phyloP scores from a whole-genome alignment of 1,139 yeast species.

The Geotrichum macrosporum region DNA sequence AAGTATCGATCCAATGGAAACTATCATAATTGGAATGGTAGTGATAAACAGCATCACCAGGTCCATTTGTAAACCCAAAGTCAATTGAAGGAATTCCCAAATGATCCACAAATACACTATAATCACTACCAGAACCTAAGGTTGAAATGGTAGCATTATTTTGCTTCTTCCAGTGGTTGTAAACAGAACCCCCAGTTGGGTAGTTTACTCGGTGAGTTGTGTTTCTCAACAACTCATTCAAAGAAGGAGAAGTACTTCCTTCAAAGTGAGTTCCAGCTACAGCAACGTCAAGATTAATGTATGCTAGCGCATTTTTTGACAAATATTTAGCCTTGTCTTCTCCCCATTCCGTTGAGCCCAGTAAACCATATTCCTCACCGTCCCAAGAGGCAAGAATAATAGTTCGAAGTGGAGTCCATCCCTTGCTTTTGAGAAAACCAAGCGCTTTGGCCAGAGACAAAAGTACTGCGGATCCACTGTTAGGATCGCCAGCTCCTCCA shows the following conservation, averaged over 20 bases:
- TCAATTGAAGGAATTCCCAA: slow-evolving; percentile 63
- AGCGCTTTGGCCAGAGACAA: slow-evolving; percentile 57
- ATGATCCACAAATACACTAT: slow-evolving; percentile 62
- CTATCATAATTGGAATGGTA: slow-evolving; percentile 70
- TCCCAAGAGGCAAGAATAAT: slow-evolving; percentile 66
- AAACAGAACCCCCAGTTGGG: slow-evolving; percentile 45
- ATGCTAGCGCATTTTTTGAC: slow-evolving; percentile 51
- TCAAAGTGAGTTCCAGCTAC: slow-evolving; percentile 49
- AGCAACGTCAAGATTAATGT: slow-evolving; percentile 61
- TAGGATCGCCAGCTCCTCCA: slow-evolving; percentile 71
- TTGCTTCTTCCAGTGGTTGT: slow-evolving; percentile 52
- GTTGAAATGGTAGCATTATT: slow-evolving; percentile 41
- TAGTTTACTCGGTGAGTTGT: slow-evolving; percentile 44
- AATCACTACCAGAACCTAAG: slow-evolving; percentile 66
- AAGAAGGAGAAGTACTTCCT: slow-evolving; percentile 50
- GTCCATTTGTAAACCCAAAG: slow-evolving; percentile 45
- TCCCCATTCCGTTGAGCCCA: slow-evolving; percentile 69
- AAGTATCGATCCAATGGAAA: slow-evolving; percentile 57
- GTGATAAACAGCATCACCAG: slow-evolving; percentile 54
- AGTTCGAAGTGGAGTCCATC: slow-evolving; percentile 63
- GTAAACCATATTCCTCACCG: slow-evolving; percentile 64
- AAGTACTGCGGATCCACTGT: slow-evolving; percentile 58
- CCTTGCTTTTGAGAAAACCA: slow-evolving; percentile 46
- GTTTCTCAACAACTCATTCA: slow-evolving; percentile 43
- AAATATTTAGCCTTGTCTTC: slow-evolving; percentile 47